Evolutionary conservation across 23 red algal genomes (phyloP), one percentile per base, ranked within the genome.

Genomic region (Gracilaria vermiculophylla): DNA sequence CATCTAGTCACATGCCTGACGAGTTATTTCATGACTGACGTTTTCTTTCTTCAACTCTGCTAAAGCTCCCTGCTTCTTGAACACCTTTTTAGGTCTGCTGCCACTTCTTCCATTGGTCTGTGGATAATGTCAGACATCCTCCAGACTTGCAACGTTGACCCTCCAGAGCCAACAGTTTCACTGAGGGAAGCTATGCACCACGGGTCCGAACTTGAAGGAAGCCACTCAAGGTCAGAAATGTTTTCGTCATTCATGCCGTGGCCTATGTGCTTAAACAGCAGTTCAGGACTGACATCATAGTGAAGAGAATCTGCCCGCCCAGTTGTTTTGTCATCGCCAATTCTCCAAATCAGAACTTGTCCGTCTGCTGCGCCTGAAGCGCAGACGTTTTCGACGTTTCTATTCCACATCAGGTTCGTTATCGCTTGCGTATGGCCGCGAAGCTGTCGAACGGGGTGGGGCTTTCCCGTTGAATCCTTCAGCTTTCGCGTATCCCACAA

Each of bases 281-380:
- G 53, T 51, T 91, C 78, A 31, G 78, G 90, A 33, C 80, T 85
- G 39, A 58, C 43, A 27, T 72, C 42, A 39, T 80, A 78, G 32
- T 31, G 43, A 5, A 9, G 54, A 37, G 45, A 77, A 12, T 41
- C 62, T 12, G 52, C 35, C 27, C 25, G 90, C 37, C 90, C 34
- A 23, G 58, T 69, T 12, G 40, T 27, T 27, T 55, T 25, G 19
- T 52, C 72, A 57, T 85, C 79, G 45, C 80, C 71, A 24, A 77
- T 91, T 55, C 81, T 80, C 95, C 95, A 97, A 21, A 97, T 25
- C 21, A 94, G 56, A 14, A 97, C 95, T 56, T 97, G 85, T 33
- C 76, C 90, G 62, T 91, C 88, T n/a, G 82, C 75, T n/a, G 77
- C 76, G 3, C 83, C 74, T 15, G 88, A 92, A 21, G 84, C 87